Base-by-base conservation (phyloP, 2,329 filamentous ascomycete genomes). In the Aspergillus uvarum region DNA sequence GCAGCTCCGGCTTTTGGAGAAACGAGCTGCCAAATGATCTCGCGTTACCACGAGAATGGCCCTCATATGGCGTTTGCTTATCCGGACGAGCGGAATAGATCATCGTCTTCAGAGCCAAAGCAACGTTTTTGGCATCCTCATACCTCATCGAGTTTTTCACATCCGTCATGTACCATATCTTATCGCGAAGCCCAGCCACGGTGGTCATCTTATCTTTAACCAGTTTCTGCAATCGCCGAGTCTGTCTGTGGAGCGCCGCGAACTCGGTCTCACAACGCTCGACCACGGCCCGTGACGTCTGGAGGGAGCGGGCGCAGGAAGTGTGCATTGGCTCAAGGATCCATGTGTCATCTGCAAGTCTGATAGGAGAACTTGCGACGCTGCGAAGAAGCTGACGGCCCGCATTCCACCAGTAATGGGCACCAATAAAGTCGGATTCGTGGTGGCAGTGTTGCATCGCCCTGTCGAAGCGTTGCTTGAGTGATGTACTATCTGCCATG, bases 121-220 rank as follows among this genome's bases (percentile, higher is more conserved):
- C 91, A 51, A 98, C 89, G 65, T 94, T 91, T 60, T 89, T 88
- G 44, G 91, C 92, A 67, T 96, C 89, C 61, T 95, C 91, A 69
- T 97, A 98, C 10, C 88, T 87, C 52, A 88, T 90, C 4, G 95
- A 97, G 68, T 94, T 93, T 63, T 91, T 89, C 29, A 98, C 93
- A 74, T 97, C 92, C 1, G 91, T 94, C 61, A 95, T 90, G 73
- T 96, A 99, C 95, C 95, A 99, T 91, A 98, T 96, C 81, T 98
- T 98, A 74, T 96, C 91, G 47, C 95, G 87, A 44, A 97, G 82
- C 22, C 89, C 87, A 59, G 88, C 86, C 42, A 95, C 82, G 5
- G 86, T 86, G 60, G 83, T 82, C 82, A 91, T 89, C 85, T 92
- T 90, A 5, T 86, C 82, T 47, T 92, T 89, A 38, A 93, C 88